Base-by-base conservation (phyloP, 2,329 filamentous ascomycete species). In the Cercospora citrullina region DNA sequence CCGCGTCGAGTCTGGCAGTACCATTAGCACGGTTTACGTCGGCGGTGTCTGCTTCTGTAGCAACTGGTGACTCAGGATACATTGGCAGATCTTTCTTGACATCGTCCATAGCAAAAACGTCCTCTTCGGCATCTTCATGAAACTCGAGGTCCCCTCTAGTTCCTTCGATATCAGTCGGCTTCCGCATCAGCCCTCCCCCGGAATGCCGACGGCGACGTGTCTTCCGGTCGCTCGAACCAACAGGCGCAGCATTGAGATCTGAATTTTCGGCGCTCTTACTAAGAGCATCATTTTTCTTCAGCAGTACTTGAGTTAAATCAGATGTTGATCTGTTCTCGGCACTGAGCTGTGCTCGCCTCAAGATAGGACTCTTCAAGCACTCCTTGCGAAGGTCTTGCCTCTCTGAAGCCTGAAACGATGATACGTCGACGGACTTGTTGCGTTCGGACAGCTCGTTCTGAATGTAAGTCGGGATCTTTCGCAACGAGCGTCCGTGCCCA, bases 131-230 rank as follows among this genome's bases (percentile, higher is more conserved):
- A 23, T 73, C 66, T 75, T 96, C 93, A 74, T 91, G 94, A 73
- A 94, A 97, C 77, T 96, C 90, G n/a, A 97, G 84, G 70, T 91
- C 87, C n/a, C 92, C 91, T 63, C 90, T 85, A 9, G 87, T 84
- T 26, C 76, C 80, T 58, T 86, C 84, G 6, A 96, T 90, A 70
- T 93, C 91, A 65, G 87, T 83, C 8, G 81, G 79, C 26, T 92
- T 90, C 75, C 91, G 90, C 67, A 91, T 88, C 28, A 97, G 85
- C 5, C 93, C 93, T 71, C 92, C 92, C 60, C 93, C 94, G 5
- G 93, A 97, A 79, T 96, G 95, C 26, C 94, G 89, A 68, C 94
- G 87, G 77, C 86, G 79, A 64, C 80, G 80, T 31, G 48, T 30
- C 55, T 66, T 60, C 45, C 51, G 63, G 16, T 61, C 58, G 31